Conservation (phyloP, 441 rosid genomes). For the Aquilaria agallochum region DNA sequence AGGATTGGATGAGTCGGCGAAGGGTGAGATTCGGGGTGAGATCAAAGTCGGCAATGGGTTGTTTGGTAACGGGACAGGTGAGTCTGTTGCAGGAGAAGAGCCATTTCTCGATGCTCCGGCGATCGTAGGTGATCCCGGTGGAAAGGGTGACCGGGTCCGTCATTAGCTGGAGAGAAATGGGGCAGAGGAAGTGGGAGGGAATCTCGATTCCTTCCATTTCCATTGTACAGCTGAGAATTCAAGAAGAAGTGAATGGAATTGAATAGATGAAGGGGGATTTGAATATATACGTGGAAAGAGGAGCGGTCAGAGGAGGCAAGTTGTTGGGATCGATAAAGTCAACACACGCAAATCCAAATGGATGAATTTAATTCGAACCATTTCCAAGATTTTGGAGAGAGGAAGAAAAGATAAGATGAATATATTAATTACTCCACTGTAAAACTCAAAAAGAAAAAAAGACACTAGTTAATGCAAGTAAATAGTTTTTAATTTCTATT, state of each 20-base stretch:
- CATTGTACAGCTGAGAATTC: conserved; percentile 5
- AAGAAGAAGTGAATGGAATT: conserved; percentile 10
- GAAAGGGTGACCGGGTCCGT: conserved; percentile 56
- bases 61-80: conserved; percentile 58
- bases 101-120: conserved; percentile 52
- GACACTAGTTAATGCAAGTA: neutral
- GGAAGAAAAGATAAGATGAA: conserved; percentile 3
- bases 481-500: too few species aligned
- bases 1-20: conserved; percentile 57
- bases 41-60: conserved; percentile 20
- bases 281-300: conserved; percentile 7
- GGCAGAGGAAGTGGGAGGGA: conserved; percentile 50
- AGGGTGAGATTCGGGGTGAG: conserved; percentile 61
- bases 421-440: too few species aligned
- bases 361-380: conserved; percentile 22
- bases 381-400: conserved; percentile 35
- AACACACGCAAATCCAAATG: conserved; percentile 37
- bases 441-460: conserved; percentile 4
- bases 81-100: conserved; percentile 30
- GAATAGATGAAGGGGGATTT: neutral
- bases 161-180: conserved; percentile 65
- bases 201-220: conserved; percentile 41
- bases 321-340: conserved; percentile 26
- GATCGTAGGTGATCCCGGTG: conserved; percentile 61
- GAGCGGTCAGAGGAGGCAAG: neutral